Percentiles rank a stretch among this genome's conserved stretches.
Evolutionary conservation across 768 basidiomycete species (phyloP).

Genomic region (Suillus paluster): DNA sequence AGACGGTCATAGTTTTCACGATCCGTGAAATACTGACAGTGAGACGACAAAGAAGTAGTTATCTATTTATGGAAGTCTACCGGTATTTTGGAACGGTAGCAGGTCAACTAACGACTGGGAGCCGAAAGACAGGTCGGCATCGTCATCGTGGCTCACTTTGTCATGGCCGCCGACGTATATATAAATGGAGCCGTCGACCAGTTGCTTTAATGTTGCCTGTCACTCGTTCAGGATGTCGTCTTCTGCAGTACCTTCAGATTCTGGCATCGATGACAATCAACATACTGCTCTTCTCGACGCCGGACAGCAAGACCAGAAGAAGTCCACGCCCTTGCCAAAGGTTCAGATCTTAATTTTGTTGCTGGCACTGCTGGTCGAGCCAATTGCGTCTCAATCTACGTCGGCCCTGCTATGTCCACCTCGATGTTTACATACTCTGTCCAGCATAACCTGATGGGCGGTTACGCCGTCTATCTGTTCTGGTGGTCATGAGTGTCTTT

Average conservation of each 20-base stretch:
- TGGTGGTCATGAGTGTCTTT: conserved; percentile 21
- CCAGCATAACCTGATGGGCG: conserved; percentile 39
- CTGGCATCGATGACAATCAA: conserved; percentile 21
- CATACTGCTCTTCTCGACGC: conserved; percentile 22
- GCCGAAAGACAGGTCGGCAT: too few relatives aligned
- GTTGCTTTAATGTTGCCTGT: background rate
- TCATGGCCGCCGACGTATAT: background rate
- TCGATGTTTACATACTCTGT: conserved; percentile 43
- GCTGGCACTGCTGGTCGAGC: conserved; percentile 50
- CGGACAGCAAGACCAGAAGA: conserved; percentile 19
- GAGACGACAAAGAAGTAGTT: too few relatives aligned
- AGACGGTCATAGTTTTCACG: too few relatives aligned
- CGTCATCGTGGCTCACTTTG: too few relatives aligned
- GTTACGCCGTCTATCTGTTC: conserved; percentile 40
- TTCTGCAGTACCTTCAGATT: conserved; percentile 12
- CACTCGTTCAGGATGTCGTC: background rate
- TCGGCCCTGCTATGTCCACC: conserved; percentile 37
- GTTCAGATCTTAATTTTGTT: conserved; percentile 49
- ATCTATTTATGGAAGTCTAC: too few relatives aligned
- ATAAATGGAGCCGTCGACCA: background rate
- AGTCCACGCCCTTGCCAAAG: conserved; percentile 47
- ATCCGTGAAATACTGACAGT: too few relatives aligned
- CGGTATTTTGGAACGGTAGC: too few relatives aligned
- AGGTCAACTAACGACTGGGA: too few relatives aligned
- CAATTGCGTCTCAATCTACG: conserved; percentile 47